Evolutionary conservation across 345 rosid genomes (phyloP), one percentile per base, ranked within the genome.

Genomic region (Lepidium didymum): DNA sequence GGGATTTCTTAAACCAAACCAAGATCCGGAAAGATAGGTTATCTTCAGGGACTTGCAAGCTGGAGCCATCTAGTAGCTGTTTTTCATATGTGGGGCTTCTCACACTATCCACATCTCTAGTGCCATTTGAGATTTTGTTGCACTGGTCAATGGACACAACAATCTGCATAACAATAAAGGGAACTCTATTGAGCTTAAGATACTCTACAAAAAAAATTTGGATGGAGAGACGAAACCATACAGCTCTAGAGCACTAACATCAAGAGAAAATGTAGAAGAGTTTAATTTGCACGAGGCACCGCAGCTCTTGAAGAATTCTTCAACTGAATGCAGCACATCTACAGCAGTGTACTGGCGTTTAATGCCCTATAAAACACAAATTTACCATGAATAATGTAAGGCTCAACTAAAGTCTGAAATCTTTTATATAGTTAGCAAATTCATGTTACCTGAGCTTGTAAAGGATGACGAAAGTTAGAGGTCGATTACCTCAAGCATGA

Each of bases 401-500:
- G 63, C 31, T 18, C 15, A 2, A 23, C 19, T 46, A 40, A 45
- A 56, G 35, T 52, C 3, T 0, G 25, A 38, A 50, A 58, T 15
- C 6, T 15, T 56, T 25, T 37, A 27, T 44, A 23, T 47, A 41
- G 38, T 13, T 16, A 45, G n/a, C 10, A 68, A 9, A 56, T 35
- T 44, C 46, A 49, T 51, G 34, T 57, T 18, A 15, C 7, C 10
- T 4, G 23, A 70, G 60, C 43, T 33, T 51, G 61, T 42, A 25
- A 11, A 31, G 42, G 25, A 61, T 49, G 68, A n/a, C 23, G 2
- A 15, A 52, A 49, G 55, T 54, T 16, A 71, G 63, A 47, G 35
- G 45, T 64, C 2, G n/a, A 67, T 49, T 43, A 89, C 98, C 96
- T 90, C 95, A 33, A 91, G 90, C 82, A 81, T 87, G 77, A 93